Evolutionary conservation across 495 filamentous ascomycete species (phyloP), one percentile per base, ranked within the genome.

Genomic region (Tuber calosporum): DNA sequence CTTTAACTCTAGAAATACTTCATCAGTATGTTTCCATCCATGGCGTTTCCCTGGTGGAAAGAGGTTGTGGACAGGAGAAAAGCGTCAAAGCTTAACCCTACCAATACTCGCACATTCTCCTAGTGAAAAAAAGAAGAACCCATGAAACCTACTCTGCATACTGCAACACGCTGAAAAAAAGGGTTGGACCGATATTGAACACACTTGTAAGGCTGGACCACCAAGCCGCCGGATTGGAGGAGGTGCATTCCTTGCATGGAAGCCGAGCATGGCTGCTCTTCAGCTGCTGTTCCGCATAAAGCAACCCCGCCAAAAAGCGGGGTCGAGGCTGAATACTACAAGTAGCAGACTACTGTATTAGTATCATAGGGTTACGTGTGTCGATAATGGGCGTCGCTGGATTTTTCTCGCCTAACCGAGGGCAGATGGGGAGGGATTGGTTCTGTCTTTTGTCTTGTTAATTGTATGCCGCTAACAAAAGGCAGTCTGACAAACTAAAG

Each of bases 291-390:
- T 17, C 26, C 53, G 26, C 53, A 62, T 62, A 3, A 62, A 62
- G 17, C 53, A 17, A 62, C 53, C 53, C 53, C 53, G 53, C 26
- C 53, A 62, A 62, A 62, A 62, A 62, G 53, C 53, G 53, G 26
- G 53, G 26, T 62, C 53, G 26, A 30, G 30, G 53, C 53, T 62
- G 53, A 62, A 62, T 62, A 30, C n/a, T 6, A n/a, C n/a, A n/a
- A n/a, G n/a, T n/a, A n/a, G n/a, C n/a, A n/a, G n/a, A n/a, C n/a
- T n/a, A n/a, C n/a, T n/a, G 53, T 62, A 4, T 4, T 11, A 30
- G 7, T 53, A 53, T 8, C 20, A 53, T 9, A 30, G 53, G 4
- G 11, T 17, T 30, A 11, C 26, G 9, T 0, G 53, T 62, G 30
- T 8, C 11, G 13, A 26, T 62, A 30, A 30, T 30, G 8, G n/a